Percentiles rank a stretch among this genome's conserved stretches.
phyloP scores from a whole-genome alignment of 805 yeast genomes.

The Metschnikowia koreensis region DNA sequence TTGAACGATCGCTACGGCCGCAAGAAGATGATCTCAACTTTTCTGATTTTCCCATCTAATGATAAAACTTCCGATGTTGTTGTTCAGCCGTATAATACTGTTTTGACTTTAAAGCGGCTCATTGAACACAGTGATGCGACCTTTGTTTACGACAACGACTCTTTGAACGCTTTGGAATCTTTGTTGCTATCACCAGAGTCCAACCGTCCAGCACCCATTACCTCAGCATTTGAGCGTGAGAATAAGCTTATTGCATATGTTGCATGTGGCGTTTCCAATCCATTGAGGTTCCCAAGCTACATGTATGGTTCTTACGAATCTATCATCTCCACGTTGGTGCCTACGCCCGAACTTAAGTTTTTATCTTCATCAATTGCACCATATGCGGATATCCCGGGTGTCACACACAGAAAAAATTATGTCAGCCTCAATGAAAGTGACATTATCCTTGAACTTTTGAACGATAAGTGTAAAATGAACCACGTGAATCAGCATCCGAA shows the following conservation, averaged over 20 bases:
- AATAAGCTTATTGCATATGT: conserved; percentile 85
- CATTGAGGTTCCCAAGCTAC: conserved; percentile 87
- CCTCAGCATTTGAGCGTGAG: conserved; percentile 63
- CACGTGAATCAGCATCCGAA: conserved; percentile 38
- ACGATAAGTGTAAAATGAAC: conserved; percentile 76
- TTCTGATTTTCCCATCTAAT: conserved; percentile 80
- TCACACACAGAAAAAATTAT: conserved; percentile 25
- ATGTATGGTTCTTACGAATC: conserved; percentile 85
- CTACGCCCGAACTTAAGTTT: conserved; percentile 76
- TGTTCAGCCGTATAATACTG: conserved; percentile 92
- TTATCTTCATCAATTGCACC: conserved; percentile 43
- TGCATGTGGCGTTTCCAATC: conserved; percentile 80
- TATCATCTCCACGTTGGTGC: conserved; percentile 76
- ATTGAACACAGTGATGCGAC: conserved; percentile 84
- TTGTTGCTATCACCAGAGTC: conserved; percentile 25
- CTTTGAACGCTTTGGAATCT: conserved; percentile 71
- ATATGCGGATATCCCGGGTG: conserved; percentile 44
- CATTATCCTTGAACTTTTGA: conserved; percentile 75
- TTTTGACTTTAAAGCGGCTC: conserved; percentile 76
- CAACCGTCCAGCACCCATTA: conserved; percentile 21
- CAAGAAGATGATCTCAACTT: conserved; percentile 80
- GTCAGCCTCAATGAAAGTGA: conserved; percentile 80
- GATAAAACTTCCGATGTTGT: conserved; percentile 89
- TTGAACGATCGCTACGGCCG: conserved; percentile 74
- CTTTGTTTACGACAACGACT: conserved; percentile 88